phyloP scores from a whole-genome alignment of 2,329 filamentous ascomycete species.

The Orbilia brochopaga region DNA sequence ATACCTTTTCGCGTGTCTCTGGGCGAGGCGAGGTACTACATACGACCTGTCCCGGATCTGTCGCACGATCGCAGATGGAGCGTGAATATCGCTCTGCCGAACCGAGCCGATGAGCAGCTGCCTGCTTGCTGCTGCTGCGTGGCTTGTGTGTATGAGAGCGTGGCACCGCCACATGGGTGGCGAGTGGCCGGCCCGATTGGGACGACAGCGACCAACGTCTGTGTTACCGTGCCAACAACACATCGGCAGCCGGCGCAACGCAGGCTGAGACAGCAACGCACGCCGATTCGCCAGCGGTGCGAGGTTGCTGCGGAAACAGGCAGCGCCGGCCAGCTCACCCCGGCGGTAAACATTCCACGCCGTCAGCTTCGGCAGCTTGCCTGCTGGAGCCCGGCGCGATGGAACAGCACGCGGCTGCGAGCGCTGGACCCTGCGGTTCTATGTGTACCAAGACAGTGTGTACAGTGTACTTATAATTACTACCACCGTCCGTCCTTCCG shows the following conservation, averaged over 20 bases:
- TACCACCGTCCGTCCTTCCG: no score
- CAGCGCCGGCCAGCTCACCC: slow-evolving; percentile 3
- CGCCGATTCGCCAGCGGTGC: not conserved
- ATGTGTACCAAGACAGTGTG: no score
- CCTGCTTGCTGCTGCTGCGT: no score
- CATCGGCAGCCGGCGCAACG: not conserved
- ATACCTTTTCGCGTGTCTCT: not conserved
- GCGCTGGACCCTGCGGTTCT: no score
- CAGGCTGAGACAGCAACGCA: not conserved
- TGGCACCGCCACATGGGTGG: not conserved
- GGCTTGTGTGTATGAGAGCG: not conserved
- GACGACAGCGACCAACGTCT: not conserved
- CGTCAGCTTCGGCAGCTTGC: not conserved
- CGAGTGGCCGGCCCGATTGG: not conserved
- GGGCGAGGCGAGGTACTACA: no score
- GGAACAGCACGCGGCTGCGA: not conserved
- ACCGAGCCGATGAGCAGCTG: not conserved
- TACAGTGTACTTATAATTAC: no score
- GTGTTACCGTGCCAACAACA: slow-evolving; percentile 43
- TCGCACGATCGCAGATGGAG: not conserved
- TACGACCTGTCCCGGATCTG: not conserved
- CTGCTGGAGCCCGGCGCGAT: not conserved
- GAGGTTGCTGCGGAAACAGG: slow-evolving; percentile 33
- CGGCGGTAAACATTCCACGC: slow-evolving; percentile 14
- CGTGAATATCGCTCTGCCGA: not conserved